A percentile compares a stretch with the other conserved stretches of the same genome.
phyloP scores from a whole-genome alignment of 192 early-diverging fungal species.

The Tieghemiomyces parasiticus region DNA sequence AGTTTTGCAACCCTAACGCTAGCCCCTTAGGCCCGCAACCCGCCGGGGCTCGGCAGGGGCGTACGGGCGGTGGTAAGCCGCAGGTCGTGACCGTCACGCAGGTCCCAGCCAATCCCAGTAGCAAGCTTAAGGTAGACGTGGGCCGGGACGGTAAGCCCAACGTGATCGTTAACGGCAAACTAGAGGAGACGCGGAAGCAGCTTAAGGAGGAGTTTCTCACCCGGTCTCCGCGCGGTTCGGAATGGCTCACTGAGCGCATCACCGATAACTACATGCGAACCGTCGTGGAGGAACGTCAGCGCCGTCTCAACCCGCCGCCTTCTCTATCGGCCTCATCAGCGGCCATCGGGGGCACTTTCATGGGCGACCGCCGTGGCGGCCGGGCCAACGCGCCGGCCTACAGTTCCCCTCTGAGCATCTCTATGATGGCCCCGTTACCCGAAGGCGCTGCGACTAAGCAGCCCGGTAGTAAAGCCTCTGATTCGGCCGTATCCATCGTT shows the following conservation, averaged over 20 bases:
- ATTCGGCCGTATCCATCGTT: neutral
- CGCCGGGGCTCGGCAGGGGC: too few species aligned
- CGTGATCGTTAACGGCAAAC: constrained; percentile 4
- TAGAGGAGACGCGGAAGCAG: constrained; percentile 1
- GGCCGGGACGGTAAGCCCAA: neutral
- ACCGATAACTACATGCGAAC: constrained; percentile 8
- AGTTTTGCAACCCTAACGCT: neutral
- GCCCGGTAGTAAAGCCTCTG: too few species aligned
- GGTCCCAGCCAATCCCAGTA: too few species aligned
- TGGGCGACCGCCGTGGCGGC: neutral
- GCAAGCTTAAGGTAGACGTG: neutral
- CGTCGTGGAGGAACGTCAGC: constrained; percentile 6
- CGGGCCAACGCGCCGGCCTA: neutral
- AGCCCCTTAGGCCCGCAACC: too few species aligned
- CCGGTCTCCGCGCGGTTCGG: neutral
- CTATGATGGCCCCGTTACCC: neutral
- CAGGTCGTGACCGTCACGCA: too few species aligned
- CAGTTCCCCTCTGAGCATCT: neutral
- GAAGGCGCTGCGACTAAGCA: neutral
- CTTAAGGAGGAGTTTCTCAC: constrained; percentile 2
- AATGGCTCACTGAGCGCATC: constrained; percentile 11
- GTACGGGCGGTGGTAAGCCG: neutral
- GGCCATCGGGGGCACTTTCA: neutral
- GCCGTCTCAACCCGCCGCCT: neutral
- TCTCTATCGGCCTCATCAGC: neutral